Evolutionary conservation across 306 rosid genomes (phyloP), one percentile per base, ranked within the genome.

Genomic region (Parietaria judaica): DNA sequence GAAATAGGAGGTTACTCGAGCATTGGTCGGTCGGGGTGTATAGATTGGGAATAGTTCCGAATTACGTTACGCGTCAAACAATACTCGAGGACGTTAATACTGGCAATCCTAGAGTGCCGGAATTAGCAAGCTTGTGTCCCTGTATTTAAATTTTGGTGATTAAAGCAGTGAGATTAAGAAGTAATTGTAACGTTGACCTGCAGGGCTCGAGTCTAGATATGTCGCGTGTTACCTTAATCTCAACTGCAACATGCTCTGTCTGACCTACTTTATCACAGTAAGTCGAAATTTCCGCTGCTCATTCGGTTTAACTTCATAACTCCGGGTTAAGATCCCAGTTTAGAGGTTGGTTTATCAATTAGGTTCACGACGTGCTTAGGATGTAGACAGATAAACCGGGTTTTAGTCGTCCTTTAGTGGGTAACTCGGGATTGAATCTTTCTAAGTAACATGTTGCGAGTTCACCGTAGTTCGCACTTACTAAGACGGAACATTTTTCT

Each of bases 131-230:
- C 79, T 79, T 48, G 67, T 67, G 73, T 72, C 73, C 48, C 68
- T 69, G 57, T 56, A 65, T 77, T 41, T 71, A 37, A 15, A 50
- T 63, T 41, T 70, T 6, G 79, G 66, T 76, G 63, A 66, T 71
- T 71, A 11, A 66, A 75, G 56, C 74, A 73, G 73, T 72, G 63
- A 73, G 79, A 67, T 85, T 65, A 75, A 80, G 71, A 76, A 78
- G 89, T 85, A 75, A 76, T 76, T 77, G n/a, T 75, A 63, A 81
- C 72, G 69, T 89, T 78, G 63, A 89, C 86, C 74, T 89, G 97
- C 97, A 86, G 97, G 97, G 82, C 66, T 63, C 72, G 95, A 76
- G 92, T 84, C 81, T 89, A 89, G 95, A 83, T 84, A 63, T 84
- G 81, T 79, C 84, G 86, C 85, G 73, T 86, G 81, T 84, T 84